Percentiles rank a stretch among this genome's conserved stretches.
These are phyloP conservation scores for Nelumbo lutea DNA, from an alignment of 164 flowering plant species.

Conservation along the genomic window DNA sequence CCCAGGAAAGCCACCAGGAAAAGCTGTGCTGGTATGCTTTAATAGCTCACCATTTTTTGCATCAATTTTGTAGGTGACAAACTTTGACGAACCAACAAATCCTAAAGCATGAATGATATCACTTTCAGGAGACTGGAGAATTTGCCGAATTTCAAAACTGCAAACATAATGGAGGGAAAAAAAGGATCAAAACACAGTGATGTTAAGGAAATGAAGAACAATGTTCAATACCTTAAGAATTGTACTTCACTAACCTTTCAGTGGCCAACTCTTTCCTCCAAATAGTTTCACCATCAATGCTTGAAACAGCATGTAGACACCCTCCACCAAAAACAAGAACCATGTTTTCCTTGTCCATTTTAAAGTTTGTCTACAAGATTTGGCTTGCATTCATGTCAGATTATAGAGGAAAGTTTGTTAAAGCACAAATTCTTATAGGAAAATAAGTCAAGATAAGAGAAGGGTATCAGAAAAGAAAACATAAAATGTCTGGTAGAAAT, in stretches of 20 bases:
- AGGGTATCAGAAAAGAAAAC: too few species aligned
- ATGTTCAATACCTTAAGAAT: not conserved
- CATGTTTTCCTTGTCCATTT: slow-evolving; percentile 53
- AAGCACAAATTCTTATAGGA: too few species aligned
- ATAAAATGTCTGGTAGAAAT: too few species aligned
- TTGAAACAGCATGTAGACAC: slow-evolving; percentile 75
- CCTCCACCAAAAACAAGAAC: slow-evolving; percentile 69
- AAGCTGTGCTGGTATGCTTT: slow-evolving; percentile 39
- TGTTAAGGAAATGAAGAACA: slow-evolving; percentile 1
- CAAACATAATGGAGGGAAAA: slow-evolving; percentile 18
- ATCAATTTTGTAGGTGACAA: slow-evolving; percentile 45
- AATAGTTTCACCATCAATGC: slow-evolving; percentile 74
- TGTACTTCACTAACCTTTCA: slow-evolving; percentile 54
- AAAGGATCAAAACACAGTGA: not conserved
- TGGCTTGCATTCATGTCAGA: not conserved
- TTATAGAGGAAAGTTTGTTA: not conserved
- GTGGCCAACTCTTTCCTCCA: slow-evolving; percentile 65
- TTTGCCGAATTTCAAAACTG: slow-evolving; percentile 66
- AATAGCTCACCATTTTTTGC: slow-evolving; percentile 67
- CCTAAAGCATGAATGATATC: slow-evolving; percentile 63
- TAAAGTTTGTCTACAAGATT: slow-evolving; percentile 47
- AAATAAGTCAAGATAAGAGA: too few species aligned
- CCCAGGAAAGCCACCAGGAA: slow-evolving; percentile 67
- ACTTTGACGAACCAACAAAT: slow-evolving; percentile 44
- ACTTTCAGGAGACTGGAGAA: slow-evolving; percentile 54